Evolutionary conservation across 495 filamentous ascomycete species (phyloP), one percentile per base, ranked within the genome.

Genomic region (Penicillium verhagenii): DNA sequence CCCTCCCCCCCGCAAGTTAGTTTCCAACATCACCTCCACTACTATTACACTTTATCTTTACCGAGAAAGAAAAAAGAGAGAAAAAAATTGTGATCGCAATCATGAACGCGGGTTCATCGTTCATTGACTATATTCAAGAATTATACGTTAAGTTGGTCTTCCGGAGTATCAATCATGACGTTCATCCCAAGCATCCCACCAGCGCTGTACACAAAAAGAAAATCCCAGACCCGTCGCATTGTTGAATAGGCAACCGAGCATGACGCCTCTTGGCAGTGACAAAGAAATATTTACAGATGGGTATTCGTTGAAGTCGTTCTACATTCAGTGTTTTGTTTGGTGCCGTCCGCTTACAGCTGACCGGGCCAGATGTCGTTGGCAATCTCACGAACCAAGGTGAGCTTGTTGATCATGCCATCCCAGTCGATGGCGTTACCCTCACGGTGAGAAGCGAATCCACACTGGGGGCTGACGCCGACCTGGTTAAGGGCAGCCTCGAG

Each of bases 371-470:
- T 82, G 64, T 84, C 82, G 53, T 90, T 79, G 26, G 87, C 86
- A 64, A 91, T 81, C 59, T 86, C 77, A 43, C 86, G 78, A 24
- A 90, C 84, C 28, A 90, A 65, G 47, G 76, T 73, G 54, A 91
- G 64, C 73, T 90, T 91, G 59, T 77, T 80, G 60, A 86, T 82
- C 86, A 90, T 85, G 37, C 87, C 86, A 8, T 87, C 76, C 53
- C 79, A 70, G 39, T 76, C 79, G 29, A 90, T 73, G 11, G 80
- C 79, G 55, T 90, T 90, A 0, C 86, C 88, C 57, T 75, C 83
- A 54, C 81, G 79, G 63, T 89, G 86, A 18, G 83, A 88, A 40
- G 86, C 87, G 68, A 92, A 92, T 9, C 89, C 89, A 70, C 89
- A 92, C 75, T 92, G 88, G 0, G 88, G 89, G 67, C 84, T 88